Evolutionary conservation across 2,329 filamentous ascomycete genomes (phyloP).

Genomic region (Juglanconis sp.): DNA sequence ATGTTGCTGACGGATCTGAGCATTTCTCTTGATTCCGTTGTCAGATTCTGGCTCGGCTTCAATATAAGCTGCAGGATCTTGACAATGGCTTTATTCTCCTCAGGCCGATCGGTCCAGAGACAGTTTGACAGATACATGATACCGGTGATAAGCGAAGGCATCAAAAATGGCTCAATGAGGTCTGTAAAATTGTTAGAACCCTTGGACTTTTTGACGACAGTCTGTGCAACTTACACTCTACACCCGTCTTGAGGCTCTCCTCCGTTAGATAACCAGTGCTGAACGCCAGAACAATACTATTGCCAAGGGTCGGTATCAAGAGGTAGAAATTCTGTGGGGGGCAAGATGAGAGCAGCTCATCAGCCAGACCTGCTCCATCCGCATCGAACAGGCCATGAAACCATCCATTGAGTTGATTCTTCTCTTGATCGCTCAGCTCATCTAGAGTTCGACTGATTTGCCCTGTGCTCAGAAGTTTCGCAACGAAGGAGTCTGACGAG

Average conservation of each 20-base stretch:
- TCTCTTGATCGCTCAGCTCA: constrained; percentile 62
- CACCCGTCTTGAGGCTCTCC: constrained; percentile 68
- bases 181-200: constrained; percentile 44
- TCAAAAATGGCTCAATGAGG: constrained; percentile 73
- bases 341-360: constrained; percentile 79
- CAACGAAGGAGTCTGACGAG: constrained; percentile 62
- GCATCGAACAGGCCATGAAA: constrained; percentile 73
- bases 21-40: constrained; percentile 68
- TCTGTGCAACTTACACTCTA: constrained; percentile 62
- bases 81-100: constrained; percentile 65
- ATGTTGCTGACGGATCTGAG: constrained; percentile 69
- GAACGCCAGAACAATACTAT: constrained; percentile 70
- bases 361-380: constrained; percentile 69
- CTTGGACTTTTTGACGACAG: neutral
- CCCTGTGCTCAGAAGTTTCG: constrained; percentile 60
- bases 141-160: constrained; percentile 74
- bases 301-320: constrained; percentile 72
- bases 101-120: constrained; percentile 61
- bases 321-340: constrained; percentile 80
- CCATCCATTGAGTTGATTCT: constrained; percentile 68
- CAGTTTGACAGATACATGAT: constrained; percentile 69
- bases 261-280: constrained; percentile 63
- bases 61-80: constrained; percentile 71
- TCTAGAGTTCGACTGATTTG: constrained; percentile 55
- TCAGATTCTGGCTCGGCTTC: constrained; percentile 62